Evolutionary conservation across 192 early-diverging fungal genomes (phyloP).

Genomic region (Coemansia biformis): DNA sequence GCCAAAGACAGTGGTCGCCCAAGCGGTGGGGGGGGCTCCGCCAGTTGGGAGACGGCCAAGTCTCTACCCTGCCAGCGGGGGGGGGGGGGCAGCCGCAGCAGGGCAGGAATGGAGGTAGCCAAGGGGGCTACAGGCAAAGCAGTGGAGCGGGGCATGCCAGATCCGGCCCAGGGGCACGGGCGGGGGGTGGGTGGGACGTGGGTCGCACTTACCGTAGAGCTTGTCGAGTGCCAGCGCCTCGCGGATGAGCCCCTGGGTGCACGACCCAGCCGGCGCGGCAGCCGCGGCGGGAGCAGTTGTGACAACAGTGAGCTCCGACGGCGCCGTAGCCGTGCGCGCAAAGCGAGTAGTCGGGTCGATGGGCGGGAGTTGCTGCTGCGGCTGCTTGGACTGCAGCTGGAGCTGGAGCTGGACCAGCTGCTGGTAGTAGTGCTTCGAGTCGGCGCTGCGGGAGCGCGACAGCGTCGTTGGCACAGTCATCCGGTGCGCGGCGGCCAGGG

Average conservation of each 20-base stretch:
- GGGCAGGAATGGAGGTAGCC: no score
- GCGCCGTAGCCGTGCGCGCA: slow-evolving; percentile 39
- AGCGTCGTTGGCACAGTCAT: slow-evolving; percentile 38
- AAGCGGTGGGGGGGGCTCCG: no score
- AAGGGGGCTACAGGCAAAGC: no score
- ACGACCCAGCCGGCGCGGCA: slow-evolving; percentile 1
- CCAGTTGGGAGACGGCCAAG: no score
- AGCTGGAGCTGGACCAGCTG: no score
- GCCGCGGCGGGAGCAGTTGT: background rate
- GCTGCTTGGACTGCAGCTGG: slow-evolving; percentile 28
- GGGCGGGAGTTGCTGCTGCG: slow-evolving; percentile 16
- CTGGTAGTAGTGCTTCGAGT: slow-evolving; percentile 36
- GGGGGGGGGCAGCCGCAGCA: no score
- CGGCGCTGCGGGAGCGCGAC: slow-evolving; percentile 33
- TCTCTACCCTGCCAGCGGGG: no score
- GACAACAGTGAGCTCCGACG: slow-evolving; percentile 8
- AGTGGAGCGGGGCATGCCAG: no score
- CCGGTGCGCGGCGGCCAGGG: slow-evolving; percentile 28
- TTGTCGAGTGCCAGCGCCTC: slow-evolving; percentile 49
- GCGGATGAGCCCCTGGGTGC: slow-evolving; percentile 36
- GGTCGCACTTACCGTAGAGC: slow-evolving; percentile 53
- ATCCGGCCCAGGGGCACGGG: no score
- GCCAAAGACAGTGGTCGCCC: no score
- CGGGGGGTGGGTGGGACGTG: slow-evolving; percentile 2
- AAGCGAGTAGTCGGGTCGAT: slow-evolving; percentile 17